These are phyloP conservation scores for Coemansia sp. DNA, from an alignment of 192 early-diverging fungal genomes.

Conservation along the genomic window DNA sequence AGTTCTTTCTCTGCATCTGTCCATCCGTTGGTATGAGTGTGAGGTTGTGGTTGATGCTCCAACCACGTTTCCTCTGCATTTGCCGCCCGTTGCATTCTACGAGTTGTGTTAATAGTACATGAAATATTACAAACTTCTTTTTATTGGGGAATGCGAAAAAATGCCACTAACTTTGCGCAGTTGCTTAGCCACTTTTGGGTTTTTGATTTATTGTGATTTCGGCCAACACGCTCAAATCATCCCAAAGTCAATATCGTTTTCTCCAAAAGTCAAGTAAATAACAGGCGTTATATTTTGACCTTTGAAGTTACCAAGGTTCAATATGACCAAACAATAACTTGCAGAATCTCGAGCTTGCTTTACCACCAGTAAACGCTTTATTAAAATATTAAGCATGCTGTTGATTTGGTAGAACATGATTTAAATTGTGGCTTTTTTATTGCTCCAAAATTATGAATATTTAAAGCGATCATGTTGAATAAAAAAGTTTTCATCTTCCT, in stretches of 20 bases:
- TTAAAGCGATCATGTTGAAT: too few relatives aligned
- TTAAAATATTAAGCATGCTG: too few relatives aligned
- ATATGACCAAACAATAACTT: too few relatives aligned
- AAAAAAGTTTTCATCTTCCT: too few relatives aligned
- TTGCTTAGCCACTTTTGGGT: not conserved
- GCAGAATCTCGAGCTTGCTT: too few relatives aligned
- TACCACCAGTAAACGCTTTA: too few relatives aligned
- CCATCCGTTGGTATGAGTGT: slow-evolving; percentile 22
- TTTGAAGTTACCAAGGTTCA: too few relatives aligned
- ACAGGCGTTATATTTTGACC: not conserved
- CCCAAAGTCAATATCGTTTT: not conserved
- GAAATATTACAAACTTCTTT: not conserved
- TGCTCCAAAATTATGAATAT: too few relatives aligned
- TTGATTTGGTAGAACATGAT: too few relatives aligned
- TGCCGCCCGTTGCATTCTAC: not conserved
- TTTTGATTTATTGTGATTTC: not conserved
- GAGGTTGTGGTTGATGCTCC: not conserved
- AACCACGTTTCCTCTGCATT: not conserved
- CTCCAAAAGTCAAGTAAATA: not conserved
- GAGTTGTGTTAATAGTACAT: not conserved
- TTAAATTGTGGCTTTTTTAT: too few relatives aligned
- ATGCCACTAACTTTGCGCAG: not conserved
- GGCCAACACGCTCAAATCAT: too few relatives aligned
- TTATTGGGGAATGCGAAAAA: not conserved
- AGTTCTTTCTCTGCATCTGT: slow-evolving; percentile 31